These are phyloP conservation scores for Aquilaria yunnanensis DNA, from an alignment of 345 rosid species.

Conservation along the genomic window DNA sequence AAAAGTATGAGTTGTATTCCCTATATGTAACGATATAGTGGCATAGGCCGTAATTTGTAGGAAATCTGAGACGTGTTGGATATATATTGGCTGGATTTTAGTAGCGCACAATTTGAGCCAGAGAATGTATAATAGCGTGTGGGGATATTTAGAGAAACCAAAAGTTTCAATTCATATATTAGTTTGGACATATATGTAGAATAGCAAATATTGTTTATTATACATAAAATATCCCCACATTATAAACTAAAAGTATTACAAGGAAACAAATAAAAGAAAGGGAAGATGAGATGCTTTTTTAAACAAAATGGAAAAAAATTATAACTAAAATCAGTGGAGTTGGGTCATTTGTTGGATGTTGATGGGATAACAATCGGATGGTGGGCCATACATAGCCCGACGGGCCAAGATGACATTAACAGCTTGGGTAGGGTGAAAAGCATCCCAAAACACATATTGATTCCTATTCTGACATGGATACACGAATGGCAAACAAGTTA, in stretches of 20 bases:
- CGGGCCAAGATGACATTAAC: slow-evolving; percentile 47
- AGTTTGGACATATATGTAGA: neutral
- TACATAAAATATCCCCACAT: neutral
- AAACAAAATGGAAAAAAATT: neutral
- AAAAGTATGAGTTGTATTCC: too few species aligned
- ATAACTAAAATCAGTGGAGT: slow-evolving; percentile 18
- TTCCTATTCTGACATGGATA: slow-evolving; percentile 51
- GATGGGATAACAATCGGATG: slow-evolving; percentile 54
- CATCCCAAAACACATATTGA: slow-evolving; percentile 81
- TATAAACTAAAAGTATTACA: neutral
- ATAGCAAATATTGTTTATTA: neutral
- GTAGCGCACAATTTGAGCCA: too few species aligned
- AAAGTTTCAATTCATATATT: too few species aligned
- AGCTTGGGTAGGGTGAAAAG: slow-evolving; percentile 85
- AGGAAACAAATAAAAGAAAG: neutral
- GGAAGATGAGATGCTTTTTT: neutral
- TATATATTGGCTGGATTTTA: too few species aligned
- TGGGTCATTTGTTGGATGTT: slow-evolving; percentile 69
- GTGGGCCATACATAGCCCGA: slow-evolving; percentile 63
- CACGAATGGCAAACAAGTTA: slow-evolving; percentile 64
- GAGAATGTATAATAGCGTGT: too few species aligned
- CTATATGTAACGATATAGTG: too few species aligned
- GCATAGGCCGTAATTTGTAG: too few species aligned
- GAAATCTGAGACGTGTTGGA: too few species aligned
- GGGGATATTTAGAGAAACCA: too few species aligned